Base-by-base conservation (phyloP, 2,329 filamentous ascomycete genomes). In the Talaromyces sp. region DNA sequence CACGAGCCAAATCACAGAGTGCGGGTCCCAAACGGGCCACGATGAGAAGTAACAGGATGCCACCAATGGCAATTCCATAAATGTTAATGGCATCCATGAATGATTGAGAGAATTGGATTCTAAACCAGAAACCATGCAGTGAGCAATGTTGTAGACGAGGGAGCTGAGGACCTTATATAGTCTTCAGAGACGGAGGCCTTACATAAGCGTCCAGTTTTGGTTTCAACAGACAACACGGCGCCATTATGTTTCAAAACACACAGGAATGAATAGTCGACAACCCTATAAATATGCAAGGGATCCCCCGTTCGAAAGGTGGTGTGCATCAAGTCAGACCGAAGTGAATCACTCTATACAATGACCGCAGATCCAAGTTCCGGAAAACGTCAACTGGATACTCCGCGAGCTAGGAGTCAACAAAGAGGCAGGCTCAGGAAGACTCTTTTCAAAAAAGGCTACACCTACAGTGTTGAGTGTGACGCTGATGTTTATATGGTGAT, bases 401-500 rank as follows among this genome's bases (percentile, higher is more conserved):
- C 54, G 19, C 35, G 39, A 27, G 54, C 54, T 27, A 41, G 54
- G 54, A 39, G 35, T n/a, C 54, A 58, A 41, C 54, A 41, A 41
- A 58, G 54, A 58, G 54, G 35, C 24, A 39, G 54, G 39, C 54
- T 58, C 35, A 58, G 35, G n/a, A 58, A 58, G 35, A 58, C 35
- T 41, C 35, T 58, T 58, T 58, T 58, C 35, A 58, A 58, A 41
- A 58, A 58, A 27, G 35, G 54, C 16, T 16, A 58, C 35, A 14
- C 35, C 24, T 58, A 58, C 54, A 58, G 54, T 9, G 24, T 58
- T 27, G 54, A 58, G 54, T 58, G 35, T 27, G 54, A 58, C 9
- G 35, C 54, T 16, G 54, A 58, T 58, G 52, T 57, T 19, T 57
- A 57, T 57, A 57, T 57, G 33, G 52, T 57, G 31, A 35, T 57